Conservation (phyloP, 2,329 filamentous ascomycete species). For the Fusarium euwallaceae region DNA sequence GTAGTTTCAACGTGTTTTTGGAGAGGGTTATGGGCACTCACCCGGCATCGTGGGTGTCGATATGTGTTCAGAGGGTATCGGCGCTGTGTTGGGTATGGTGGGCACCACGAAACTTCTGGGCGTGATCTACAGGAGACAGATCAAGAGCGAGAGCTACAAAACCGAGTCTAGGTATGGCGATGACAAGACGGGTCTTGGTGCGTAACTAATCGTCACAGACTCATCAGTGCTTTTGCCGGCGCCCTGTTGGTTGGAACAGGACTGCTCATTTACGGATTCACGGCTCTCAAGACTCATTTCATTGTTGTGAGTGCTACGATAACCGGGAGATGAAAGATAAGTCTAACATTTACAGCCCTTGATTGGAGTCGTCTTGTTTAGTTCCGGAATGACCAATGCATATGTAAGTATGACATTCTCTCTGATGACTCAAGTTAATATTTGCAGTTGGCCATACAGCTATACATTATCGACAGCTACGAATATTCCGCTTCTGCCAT, state of each 20-base stretch:
- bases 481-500: background rate
- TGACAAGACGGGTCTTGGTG: background rate
- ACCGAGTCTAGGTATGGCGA: background rate
- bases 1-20: background rate
- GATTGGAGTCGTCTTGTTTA: background rate
- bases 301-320: background rate
- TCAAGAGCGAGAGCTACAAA: background rate
- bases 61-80: background rate
- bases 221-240: background rate
- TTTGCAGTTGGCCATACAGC: background rate
- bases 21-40: background rate
- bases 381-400: background rate
- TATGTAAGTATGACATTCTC: background rate
- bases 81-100: background rate
- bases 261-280: background rate
- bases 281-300: background rate
- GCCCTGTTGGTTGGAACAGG: background rate
- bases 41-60: background rate
- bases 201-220: background rate
- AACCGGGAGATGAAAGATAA: accelerated
- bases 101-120: background rate
- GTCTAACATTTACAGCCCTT: background rate
- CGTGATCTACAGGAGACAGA: background rate
- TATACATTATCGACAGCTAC: background rate
- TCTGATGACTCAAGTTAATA: background rate